Percentiles rank a stretch among this genome's conserved stretches.
phyloP scores from a whole-genome alignment of 2,329 filamentous ascomycete species.

The Zymoseptoria passerinii region DNA sequence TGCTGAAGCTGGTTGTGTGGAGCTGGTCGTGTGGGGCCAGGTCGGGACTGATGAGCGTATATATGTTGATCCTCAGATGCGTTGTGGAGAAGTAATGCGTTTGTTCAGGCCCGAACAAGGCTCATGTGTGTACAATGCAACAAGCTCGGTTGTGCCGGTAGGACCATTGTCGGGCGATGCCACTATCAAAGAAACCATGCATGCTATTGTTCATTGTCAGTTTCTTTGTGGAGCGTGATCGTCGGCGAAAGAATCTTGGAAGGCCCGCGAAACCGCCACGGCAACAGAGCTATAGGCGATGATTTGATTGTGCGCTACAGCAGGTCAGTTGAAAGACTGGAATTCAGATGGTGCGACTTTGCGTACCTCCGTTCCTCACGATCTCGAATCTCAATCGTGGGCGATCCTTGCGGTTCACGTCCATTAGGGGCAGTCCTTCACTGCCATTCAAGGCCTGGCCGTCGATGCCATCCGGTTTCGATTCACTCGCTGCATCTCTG shows the following conservation, averaged over 20 bases:
- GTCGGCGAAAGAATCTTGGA: slow-evolving; percentile 35
- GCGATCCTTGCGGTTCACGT: slow-evolving; percentile 18
- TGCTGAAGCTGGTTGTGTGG: not conserved
- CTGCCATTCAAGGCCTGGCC: slow-evolving; percentile 24
- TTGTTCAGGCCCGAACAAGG: not conserved
- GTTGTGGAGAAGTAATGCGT: too few species aligned
- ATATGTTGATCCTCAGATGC: too few species aligned
- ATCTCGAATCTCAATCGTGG: slow-evolving; percentile 35
- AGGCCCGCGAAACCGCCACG: slow-evolving; percentile 58
- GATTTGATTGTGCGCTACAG: slow-evolving; percentile 59
- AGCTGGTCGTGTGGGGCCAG: too few species aligned
- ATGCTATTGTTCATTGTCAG: not conserved
- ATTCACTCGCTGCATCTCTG: slow-evolving; percentile 27
- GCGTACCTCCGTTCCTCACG: slow-evolving; percentile 36
- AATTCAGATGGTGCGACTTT: slow-evolving; percentile 2
- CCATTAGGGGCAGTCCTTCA: slow-evolving; percentile 19
- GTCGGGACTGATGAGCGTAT: not conserved
- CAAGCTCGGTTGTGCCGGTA: too few species aligned
- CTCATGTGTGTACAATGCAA: not conserved
- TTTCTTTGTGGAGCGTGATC: not conserved
- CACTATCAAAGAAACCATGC: not conserved
- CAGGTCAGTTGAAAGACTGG: not conserved
- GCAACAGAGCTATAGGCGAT: slow-evolving; percentile 57
- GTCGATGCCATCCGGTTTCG: slow-evolving; percentile 23
- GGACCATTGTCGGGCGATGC: not conserved